Conservation (phyloP, 164 flowering plant genomes). For the Taxillus chinensis region DNA sequence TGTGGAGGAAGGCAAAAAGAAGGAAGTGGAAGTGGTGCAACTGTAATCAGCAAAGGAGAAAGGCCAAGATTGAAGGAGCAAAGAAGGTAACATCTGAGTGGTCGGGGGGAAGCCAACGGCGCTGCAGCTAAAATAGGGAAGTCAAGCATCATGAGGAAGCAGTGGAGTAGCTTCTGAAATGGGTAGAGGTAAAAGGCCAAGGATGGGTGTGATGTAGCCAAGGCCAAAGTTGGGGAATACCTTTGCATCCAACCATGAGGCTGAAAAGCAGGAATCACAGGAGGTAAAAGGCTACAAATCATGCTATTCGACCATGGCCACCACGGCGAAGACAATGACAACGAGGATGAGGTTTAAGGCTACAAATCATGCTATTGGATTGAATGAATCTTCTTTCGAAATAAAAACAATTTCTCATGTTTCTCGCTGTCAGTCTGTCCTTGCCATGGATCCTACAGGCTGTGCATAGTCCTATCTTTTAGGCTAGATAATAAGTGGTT, state of each 20-base stretch:
- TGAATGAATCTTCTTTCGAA: too few relatives aligned
- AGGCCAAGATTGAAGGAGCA: slow-evolving; percentile 3
- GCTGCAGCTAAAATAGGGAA: slow-evolving; percentile 5
- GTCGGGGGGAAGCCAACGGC: background rate
- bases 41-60: slow-evolving; percentile 5
- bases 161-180: slow-evolving; percentile 12
- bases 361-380: too few relatives aligned
- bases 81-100: background rate
- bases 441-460: too few relatives aligned
- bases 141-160: slow-evolving; percentile 8
- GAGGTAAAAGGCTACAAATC: slow-evolving; percentile 12
- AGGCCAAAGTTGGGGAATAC: slow-evolving; percentile 26
- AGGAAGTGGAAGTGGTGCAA: background rate
- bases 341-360: slow-evolving; percentile 16
- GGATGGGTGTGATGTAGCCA: slow-evolving; percentile 25
- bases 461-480: too few relatives aligned
- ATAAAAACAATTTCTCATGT: too few relatives aligned
- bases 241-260: slow-evolving; percentile 15
- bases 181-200: slow-evolving; percentile 21
- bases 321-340: slow-evolving; percentile 2
- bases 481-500: too few relatives aligned
- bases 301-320: background rate
- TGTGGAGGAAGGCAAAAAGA: slow-evolving; percentile 4
- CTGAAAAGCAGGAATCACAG: slow-evolving; percentile 20
- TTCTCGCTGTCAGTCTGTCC: too few relatives aligned